These are phyloP conservation scores for Porcisia hertigi DNA, from an alignment of 208 protist species.

Conservation along the genomic window DNA sequence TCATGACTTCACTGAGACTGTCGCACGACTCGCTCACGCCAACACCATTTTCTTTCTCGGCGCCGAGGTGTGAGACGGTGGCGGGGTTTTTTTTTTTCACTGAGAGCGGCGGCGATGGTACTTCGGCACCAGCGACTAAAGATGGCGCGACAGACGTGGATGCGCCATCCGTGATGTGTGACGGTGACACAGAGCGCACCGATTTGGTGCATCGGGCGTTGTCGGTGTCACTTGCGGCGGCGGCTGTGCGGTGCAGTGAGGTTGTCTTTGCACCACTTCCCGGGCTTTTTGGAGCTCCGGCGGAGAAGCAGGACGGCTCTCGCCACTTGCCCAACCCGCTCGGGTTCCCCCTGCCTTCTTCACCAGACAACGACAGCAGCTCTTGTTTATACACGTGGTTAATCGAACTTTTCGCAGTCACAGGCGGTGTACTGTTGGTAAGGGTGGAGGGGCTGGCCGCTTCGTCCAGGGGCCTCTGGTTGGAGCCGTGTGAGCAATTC, in stretches of 20 bases:
- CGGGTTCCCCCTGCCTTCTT: background rate
- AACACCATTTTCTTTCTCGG: background rate
- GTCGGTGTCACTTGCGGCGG: background rate
- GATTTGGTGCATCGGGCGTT: background rate
- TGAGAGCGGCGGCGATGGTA: background rate
- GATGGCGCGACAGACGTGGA: background rate
- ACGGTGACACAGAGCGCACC: background rate
- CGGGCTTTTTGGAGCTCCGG: background rate
- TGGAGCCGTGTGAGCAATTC: background rate
- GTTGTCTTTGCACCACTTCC: background rate
- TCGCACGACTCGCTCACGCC: background rate
- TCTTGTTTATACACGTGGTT: background rate
- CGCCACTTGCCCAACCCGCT: background rate
- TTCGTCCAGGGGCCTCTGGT: background rate
- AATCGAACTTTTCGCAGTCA: background rate
- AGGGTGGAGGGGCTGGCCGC: background rate
- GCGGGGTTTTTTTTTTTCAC: background rate
- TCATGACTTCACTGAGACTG: constrained; percentile 5
- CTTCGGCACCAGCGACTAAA: background rate
- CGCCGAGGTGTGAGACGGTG: constrained; percentile 9
- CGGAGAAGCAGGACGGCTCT: background rate
- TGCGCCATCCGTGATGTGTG: constrained; percentile 4
- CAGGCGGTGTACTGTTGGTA: background rate
- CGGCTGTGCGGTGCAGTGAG: background rate
- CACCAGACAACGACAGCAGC: background rate